A percentile compares a stretch with the other conserved stretches of the same genome.
These are phyloP conservation scores for Nevesoporus exiguus DNA, from an alignment of 768 basidiomycete species.

Conservation along the genomic window DNA sequence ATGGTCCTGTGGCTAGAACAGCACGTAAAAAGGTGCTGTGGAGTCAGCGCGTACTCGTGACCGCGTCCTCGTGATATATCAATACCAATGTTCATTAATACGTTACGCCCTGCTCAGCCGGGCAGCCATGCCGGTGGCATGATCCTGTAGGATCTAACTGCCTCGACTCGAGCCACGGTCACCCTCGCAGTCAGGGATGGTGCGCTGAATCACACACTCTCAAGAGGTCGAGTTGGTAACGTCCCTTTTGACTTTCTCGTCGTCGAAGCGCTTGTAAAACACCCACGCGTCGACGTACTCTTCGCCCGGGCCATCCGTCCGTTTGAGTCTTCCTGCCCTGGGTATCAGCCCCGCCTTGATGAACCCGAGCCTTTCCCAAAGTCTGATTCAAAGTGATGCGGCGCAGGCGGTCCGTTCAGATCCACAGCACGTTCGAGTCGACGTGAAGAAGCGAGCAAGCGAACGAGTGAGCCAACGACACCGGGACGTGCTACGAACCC, in stretches of 20 bases:
- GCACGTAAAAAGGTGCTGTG: not conserved
- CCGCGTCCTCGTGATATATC: not conserved
- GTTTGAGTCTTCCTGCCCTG: conserved; percentile 66
- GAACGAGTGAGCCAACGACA: not conserved
- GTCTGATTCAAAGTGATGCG: too few relatives aligned
- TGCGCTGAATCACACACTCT: not conserved
- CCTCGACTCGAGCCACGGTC: not conserved
- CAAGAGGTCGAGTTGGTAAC: not conserved
- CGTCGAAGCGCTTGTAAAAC: conserved; percentile 73
- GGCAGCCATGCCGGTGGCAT: not conserved
- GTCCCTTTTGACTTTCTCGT: conserved; percentile 12
- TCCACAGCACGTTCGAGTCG: too few relatives aligned
- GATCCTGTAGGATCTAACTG: not conserved
- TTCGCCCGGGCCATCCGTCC: conserved; percentile 66
- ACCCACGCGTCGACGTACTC: conserved; percentile 89
- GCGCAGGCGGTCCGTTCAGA: too few relatives aligned
- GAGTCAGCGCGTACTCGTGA: not conserved
- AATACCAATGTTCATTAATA: not conserved
- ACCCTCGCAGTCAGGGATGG: not conserved
- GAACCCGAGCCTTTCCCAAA: conserved; percentile 87
- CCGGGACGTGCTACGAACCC: too few relatives aligned
- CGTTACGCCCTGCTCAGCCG: not conserved
- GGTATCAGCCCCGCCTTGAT: conserved; percentile 74
- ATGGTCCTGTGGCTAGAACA: not conserved
- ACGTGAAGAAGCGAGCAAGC: not conserved